Conservation (phyloP, 208 protist genomes). For the Acanthamoeba sp. region DNA sequence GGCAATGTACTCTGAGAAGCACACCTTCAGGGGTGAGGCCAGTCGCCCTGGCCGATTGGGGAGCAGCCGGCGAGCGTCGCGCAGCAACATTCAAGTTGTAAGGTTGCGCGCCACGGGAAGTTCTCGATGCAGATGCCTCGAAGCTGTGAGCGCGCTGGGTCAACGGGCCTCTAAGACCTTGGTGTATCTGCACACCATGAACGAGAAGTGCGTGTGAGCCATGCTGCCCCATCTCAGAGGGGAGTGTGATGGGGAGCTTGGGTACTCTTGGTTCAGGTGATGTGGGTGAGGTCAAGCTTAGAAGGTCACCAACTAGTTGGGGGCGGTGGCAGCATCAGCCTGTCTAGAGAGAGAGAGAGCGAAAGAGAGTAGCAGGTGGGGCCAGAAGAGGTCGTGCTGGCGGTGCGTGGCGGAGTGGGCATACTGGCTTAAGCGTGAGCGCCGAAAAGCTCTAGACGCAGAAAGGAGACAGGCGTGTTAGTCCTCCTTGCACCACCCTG, state of each 20-base stretch:
- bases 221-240: no score
- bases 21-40: no score
- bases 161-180: background rate
- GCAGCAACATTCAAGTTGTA: background rate
- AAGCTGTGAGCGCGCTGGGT: background rate
- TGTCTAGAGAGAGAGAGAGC: conserved; percentile 53
- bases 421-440: background rate
- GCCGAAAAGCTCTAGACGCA: no score
- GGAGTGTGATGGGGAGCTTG: background rate
- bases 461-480: no score
- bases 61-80: background rate
- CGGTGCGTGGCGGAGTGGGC: background rate
- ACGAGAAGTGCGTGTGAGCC: background rate
- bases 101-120: background rate
- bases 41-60: no score
- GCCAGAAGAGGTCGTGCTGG: no score
- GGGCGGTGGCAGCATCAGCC: background rate
- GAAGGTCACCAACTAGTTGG: background rate
- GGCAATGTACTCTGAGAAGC: background rate
- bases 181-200: background rate
- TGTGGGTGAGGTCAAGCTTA: conserved; percentile 47
- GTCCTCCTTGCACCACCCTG: no score
- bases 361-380: no score
- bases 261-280: conserved; percentile 53
- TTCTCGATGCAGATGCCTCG: background rate